A percentile compares a stretch with the other conserved stretches of the same genome.
Conservation (phyloP, 2,329 filamentous ascomycete genomes). For the Leptosphaerulina australis region DNA sequence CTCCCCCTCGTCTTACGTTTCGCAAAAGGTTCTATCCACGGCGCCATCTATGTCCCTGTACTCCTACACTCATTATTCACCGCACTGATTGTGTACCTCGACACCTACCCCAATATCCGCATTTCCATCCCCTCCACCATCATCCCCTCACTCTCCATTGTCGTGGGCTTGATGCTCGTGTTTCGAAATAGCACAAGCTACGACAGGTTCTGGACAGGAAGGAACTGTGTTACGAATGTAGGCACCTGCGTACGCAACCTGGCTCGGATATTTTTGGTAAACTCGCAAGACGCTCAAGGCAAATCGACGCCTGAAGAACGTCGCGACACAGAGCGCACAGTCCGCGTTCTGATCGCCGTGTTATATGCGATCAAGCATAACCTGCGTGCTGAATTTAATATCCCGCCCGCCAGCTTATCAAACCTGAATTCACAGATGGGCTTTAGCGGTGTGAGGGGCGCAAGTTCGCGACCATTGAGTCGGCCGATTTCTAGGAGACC, state of each 20-base stretch:
- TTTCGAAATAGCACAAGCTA: conserved; percentile 70
- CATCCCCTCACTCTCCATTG: conserved; percentile 67
- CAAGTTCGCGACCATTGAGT: conserved; percentile 21
- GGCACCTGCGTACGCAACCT: conserved; percentile 66
- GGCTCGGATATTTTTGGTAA: conserved; percentile 61
- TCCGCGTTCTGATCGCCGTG: conserved; percentile 65
- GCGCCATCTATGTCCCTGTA: conserved; percentile 63
- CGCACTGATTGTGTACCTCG: conserved; percentile 63
- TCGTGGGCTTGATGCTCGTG: conserved; percentile 70
- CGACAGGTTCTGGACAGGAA: conserved; percentile 68
- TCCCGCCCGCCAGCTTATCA: conserved; percentile 47
- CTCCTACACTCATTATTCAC: conserved; percentile 64
- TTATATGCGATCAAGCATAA: conserved; percentile 70
- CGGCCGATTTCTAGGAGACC: conserved; percentile 24
- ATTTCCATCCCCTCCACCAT: conserved; percentile 65
- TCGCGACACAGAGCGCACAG: conserved; percentile 63
- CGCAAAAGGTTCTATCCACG: conserved; percentile 68
- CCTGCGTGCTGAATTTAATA: conserved; percentile 64
- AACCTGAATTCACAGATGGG: conserved; percentile 23
- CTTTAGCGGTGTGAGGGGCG: conserved; percentile 20
- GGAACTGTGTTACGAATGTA: conserved; percentile 62
- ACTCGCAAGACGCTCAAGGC: conserved; percentile 43
- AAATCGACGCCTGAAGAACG: conserved; percentile 50
- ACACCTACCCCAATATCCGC: conserved; percentile 56
- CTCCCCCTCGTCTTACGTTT: conserved; percentile 69